Conservation (phyloP, 129 eudicot genomes). For the Mikania micrantha region DNA sequence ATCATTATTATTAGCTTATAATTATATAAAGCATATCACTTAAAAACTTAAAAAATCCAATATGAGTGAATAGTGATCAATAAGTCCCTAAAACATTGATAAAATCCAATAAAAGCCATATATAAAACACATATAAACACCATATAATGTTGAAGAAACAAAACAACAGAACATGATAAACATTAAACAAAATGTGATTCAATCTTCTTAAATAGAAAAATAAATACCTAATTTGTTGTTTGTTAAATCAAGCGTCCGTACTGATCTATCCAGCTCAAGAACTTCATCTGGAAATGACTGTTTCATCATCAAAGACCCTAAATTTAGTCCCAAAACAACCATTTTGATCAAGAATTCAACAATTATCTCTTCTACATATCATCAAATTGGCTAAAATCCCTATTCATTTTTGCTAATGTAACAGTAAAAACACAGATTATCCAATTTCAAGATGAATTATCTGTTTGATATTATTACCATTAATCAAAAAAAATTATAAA, state of each 20-base stretch:
- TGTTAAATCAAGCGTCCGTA: conserved; percentile 71
- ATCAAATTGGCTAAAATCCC: too few species aligned
- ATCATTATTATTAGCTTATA: not conserved
- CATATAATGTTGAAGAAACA: too few species aligned
- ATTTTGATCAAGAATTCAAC: too few species aligned
- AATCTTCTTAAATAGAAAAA: conserved; percentile 3
- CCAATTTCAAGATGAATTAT: not conserved
- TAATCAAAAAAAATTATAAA: not conserved
- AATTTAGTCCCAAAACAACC: too few species aligned
- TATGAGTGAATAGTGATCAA: not conserved
- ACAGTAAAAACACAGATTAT: not conserved
- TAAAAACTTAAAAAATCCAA: not conserved
- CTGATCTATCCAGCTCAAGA: conserved; percentile 68
- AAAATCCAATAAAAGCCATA: not conserved
- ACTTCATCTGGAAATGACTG: conserved; percentile 85
- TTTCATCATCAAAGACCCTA: conserved; percentile 1
- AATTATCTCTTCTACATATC: too few species aligned
- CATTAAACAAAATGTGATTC: not conserved
- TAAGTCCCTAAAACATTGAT: not conserved
- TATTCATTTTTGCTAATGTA: too few species aligned
- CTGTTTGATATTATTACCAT: not conserved
- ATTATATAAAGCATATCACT: not conserved
- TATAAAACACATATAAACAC: not conserved
- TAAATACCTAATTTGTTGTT: conserved; percentile 61
- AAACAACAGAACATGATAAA: not conserved